Evolutionary conservation across 2,329 filamentous ascomycete species (phyloP), one percentile per base, ranked within the genome.

Genomic region (Exophiala alcalophila): DNA sequence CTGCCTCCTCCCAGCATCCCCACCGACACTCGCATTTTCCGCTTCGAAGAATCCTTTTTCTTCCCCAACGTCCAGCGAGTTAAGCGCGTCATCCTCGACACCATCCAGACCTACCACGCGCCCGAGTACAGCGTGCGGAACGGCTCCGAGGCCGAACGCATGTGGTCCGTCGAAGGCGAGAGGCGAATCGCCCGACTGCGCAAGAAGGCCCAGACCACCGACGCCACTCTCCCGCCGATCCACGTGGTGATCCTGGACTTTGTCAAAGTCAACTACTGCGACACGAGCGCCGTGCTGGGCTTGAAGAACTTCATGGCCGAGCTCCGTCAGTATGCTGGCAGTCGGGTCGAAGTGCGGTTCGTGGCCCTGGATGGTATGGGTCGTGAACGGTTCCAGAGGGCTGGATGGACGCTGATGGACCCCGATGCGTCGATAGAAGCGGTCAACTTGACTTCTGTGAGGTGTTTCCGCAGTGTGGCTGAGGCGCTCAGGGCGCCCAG

Each of bases 41-140:
- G 67, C 3, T 78, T 80, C 59, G 71, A 68, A 24, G 74, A 79
- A 43, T 71, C 74, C 1, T 63, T 82, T 24, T 74, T 81, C 60
- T 83, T 81, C 64, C 74, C 72, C 48, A 82, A 83, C 55, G 77
- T 78, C 2, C 75, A 77, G 42, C 64, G 70, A 27, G 61, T 72
- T 46, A 77, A 76, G 33, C 66, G 60, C 2, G 60, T 65, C 5
- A 69, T 76, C 12, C 60, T 78, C 11, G 74, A 80, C 48, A 62
- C 65, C 1, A 58, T 79, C 25, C 70, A 76, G 48, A 73, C 69
- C 0, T 64, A 66, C 47, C 68, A 72, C 47, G 61, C 67, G 0
- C 63, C 65, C 0, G 55, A 63, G 3, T 65, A 68, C 45, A 61
- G 64, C 32, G 60, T 64, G 4, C 58, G 61, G 0, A 58, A 62